Evolutionary conservation across 2,329 filamentous ascomycete species (phyloP), one percentile per base, ranked within the genome.

Genomic region (Chalaropsis thielavioides): DNA sequence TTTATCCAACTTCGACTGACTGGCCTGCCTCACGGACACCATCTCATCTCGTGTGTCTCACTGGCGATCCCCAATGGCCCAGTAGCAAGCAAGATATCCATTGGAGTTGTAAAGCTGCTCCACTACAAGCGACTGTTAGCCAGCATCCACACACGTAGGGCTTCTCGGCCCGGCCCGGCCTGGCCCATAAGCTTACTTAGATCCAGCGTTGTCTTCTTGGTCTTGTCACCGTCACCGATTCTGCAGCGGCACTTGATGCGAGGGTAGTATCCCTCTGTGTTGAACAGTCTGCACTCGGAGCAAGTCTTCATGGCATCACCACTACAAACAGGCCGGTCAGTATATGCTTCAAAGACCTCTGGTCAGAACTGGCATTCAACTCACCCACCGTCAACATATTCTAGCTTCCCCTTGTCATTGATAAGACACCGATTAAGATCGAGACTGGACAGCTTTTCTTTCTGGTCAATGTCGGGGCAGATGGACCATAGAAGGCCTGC

Each of bases 91-190:
- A 4, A 65, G 43, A n/a, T 61, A 19, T 0, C 63, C 63, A 27
- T 61, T 61, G 10, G 27, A 61, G 58, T 65, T 65, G 17, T 51
- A 62, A 6, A 65, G 24, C 38, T 65, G 63, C 17, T 65, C 56
- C 63, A 65, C 63, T 61, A 27, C 43, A 27, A 5, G 4, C 8
- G 27, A 17, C 49, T 54, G n/a, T 46, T 61, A 61, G 31, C 27
- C 19, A 38, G 22, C 22, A 10, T 24, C 13, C 15, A 10, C n/a
- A 38, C 17, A 46, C 13, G 38, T 7, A 24, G n/a, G 3, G 19
- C n/a, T 6, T 35, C 13, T 22, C 19, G 24, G 19, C 46, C 44
- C n/a, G 31, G 11, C 41, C 41, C 41, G 3, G 17, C 19, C 7
- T 22, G n/a, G 8, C 43, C 15, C 8, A 49, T 24, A 46, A 24